phyloP scores from a whole-genome alignment of 768 basidiomycete genomes.

The Fistulinella prunicolor region DNA sequence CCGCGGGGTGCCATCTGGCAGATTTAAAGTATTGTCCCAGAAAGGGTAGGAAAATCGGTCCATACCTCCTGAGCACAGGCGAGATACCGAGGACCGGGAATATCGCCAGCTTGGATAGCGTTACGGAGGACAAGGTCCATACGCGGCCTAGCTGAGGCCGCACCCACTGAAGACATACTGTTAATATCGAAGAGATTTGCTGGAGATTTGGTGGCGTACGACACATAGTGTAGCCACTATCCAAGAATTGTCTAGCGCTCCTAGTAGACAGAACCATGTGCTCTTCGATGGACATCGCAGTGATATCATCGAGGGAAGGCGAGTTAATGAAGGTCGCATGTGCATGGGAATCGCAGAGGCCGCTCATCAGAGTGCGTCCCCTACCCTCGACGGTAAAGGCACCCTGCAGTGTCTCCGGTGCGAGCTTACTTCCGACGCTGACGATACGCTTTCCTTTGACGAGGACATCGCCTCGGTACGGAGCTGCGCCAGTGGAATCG shows the following conservation, averaged over 20 bases:
- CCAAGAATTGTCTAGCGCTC: conserved; percentile 33
- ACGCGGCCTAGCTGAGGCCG: conserved; percentile 34
- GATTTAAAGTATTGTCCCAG: background rate
- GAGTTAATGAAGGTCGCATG: conserved; percentile 34
- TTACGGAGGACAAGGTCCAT: conserved; percentile 34
- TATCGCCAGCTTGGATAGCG: conserved; percentile 33
- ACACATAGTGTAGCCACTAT: conserved; percentile 40
- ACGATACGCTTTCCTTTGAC: conserved; percentile 30
- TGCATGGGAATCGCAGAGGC: conserved; percentile 36
- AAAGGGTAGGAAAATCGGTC: too few relatives aligned
- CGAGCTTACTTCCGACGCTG: conserved; percentile 26
- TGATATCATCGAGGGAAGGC: conserved; percentile 29
- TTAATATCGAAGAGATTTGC: background rate
- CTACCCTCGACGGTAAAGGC: conserved; percentile 28
- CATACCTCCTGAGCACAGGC: conserved; percentile 36
- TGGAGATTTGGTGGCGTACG: conserved; percentile 9
- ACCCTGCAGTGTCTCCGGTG: conserved; percentile 17
- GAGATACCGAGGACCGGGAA: conserved; percentile 36
- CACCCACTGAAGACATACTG: conserved; percentile 24
- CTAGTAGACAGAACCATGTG: conserved; percentile 31
- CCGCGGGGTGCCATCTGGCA: conserved; percentile 28
- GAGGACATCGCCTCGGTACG: conserved; percentile 35
- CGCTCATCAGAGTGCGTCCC: conserved; percentile 37
- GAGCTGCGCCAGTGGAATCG: conserved; percentile 33
- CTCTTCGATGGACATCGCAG: conserved; percentile 30